These are phyloP conservation scores for Arachis monticola DNA, from an alignment of 331 rosid species.

Conservation along the genomic window DNA sequence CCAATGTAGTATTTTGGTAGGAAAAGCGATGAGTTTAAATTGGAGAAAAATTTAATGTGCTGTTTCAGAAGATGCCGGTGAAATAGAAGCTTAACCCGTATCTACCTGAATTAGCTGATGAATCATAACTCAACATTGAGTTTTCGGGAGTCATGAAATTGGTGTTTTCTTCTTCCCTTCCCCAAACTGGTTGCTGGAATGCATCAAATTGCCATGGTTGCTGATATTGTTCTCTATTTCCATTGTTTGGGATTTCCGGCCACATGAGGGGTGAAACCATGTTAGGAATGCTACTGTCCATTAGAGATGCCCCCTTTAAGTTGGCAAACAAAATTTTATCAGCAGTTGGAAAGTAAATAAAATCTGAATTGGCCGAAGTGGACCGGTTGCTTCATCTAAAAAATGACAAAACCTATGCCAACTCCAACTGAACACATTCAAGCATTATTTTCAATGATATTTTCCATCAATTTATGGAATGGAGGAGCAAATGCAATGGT, in stretches of 20 bases:
- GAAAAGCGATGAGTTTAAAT: slow-evolving; percentile 28
- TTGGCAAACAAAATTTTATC: slow-evolving; percentile 32
- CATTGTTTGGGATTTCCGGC: slow-evolving; percentile 69
- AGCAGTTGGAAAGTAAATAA: slow-evolving; percentile 22
- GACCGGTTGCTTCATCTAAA: background rate
- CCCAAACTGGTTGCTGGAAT: slow-evolving; percentile 72
- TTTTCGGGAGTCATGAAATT: slow-evolving; percentile 75
- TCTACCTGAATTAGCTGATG: slow-evolving; percentile 87
- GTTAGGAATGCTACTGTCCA: slow-evolving; percentile 65
- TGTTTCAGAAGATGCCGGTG: background rate
- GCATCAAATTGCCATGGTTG: slow-evolving; percentile 73
- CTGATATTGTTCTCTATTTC: slow-evolving; percentile 78
- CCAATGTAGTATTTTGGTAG: background rate
- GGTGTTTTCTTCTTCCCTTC: slow-evolving; percentile 71
- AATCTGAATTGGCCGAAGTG: slow-evolving; percentile 10
- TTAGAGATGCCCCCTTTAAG: slow-evolving; percentile 64
- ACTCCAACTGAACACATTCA: slow-evolving; percentile 6
- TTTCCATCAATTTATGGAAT: slow-evolving; percentile 4
- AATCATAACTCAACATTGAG: slow-evolving; percentile 74
- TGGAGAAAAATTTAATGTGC: background rate
- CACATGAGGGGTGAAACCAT: slow-evolving; percentile 68
- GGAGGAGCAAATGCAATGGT: slow-evolving; percentile 1
- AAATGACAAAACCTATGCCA: background rate
- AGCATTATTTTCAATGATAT: slow-evolving; percentile 17
- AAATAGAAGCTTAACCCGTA: slow-evolving; percentile 20